phyloP scores from a whole-genome alignment of 148 eudicot genomes.

The Diospyros lotus region DNA sequence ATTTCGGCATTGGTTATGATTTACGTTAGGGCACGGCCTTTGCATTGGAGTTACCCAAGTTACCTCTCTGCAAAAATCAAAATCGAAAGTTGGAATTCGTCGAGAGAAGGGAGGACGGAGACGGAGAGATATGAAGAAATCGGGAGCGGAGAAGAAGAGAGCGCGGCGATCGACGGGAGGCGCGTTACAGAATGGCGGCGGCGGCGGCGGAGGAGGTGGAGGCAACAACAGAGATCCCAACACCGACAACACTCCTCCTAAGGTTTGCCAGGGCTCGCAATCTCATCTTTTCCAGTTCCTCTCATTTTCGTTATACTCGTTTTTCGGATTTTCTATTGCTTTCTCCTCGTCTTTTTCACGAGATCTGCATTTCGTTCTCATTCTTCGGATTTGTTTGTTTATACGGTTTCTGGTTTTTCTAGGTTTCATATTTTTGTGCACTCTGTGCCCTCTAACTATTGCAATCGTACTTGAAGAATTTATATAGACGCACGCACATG shows the following conservation, averaged over 20 bases:
- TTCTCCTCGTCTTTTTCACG: not conserved
- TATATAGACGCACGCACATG: no score
- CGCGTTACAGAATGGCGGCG: conserved; percentile 21
- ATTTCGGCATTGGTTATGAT: no score
- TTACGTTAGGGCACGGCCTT: no score
- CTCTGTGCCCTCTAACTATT: no score
- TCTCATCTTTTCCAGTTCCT: not conserved
- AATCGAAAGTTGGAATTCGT: not conserved
- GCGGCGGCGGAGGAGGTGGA: no score
- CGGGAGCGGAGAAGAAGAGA: conserved; percentile 44
- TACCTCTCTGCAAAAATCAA: no score
- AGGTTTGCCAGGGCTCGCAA: conserved; percentile 16
- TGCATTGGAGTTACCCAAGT: no score
- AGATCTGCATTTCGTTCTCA: not conserved
- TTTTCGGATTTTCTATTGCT: not conserved
- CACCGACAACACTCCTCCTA: conserved; percentile 39
- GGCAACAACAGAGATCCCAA: conserved; percentile 15
- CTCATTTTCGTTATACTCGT: not conserved
- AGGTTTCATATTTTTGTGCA: no score
- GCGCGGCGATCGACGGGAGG: conserved; percentile 30
- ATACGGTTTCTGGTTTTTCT: not conserved
- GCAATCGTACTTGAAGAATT: no score
- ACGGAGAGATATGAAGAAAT: conserved; percentile 37
- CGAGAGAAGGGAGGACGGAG: conserved; percentile 6
- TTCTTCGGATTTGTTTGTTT: not conserved